Evolutionary conservation across 371 early-diverging fungal species (phyloP), one percentile per base, ranked within the genome.

Genomic region (Rhizopus stolonifer): DNA sequence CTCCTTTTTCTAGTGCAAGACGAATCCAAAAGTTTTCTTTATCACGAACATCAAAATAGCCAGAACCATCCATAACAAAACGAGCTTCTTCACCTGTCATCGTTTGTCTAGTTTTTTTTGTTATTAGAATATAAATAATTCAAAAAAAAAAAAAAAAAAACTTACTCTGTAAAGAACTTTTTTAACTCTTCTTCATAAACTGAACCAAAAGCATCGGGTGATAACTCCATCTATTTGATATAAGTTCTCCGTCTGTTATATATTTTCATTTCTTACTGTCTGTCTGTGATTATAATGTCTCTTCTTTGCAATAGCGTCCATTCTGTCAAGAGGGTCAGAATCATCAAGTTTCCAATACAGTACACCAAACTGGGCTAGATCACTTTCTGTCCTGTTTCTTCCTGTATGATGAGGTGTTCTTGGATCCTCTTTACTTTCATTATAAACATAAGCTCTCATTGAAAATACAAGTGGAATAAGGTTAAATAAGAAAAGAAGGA

Each of bases 31-130:
- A 66, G 68, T 97, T 95, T 0, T 81, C 48, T 22, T 67, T 58
- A 61, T 90, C 86, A 46, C 91, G 80, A 26, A 92, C 86, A 61
- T 92, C 93, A 74, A 96, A 95, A 71, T 85, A 96, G 8, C 96
- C 96, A 14, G 84, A 75, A 13, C 98, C 98, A 31, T 88, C 94
- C 26, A 93, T 57, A 49, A 96, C 85, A 60, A 74, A 95, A 23
- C 98, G 88, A 56, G 97, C 95, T 71, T 98, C 97, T 74, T 96
- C 98, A 65, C 96, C 97, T 63, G 94, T 96, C 67, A 70, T 96
- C 96, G 57, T 86, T 85, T 63, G 9, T 31, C 22, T 24, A n/a
- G n/a, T n/a, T 24, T 47, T 3, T 9, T 13, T 34, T 40, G 17
- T 14, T 49, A 31, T 34, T 15, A 17, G 13, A 29, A 32, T 50